A percentile compares a stretch with the other conserved stretches of the same genome.
Evolutionary conservation across 2,329 filamentous ascomycete species (phyloP).

Genomic region (Grosmannia penicillata): DNA sequence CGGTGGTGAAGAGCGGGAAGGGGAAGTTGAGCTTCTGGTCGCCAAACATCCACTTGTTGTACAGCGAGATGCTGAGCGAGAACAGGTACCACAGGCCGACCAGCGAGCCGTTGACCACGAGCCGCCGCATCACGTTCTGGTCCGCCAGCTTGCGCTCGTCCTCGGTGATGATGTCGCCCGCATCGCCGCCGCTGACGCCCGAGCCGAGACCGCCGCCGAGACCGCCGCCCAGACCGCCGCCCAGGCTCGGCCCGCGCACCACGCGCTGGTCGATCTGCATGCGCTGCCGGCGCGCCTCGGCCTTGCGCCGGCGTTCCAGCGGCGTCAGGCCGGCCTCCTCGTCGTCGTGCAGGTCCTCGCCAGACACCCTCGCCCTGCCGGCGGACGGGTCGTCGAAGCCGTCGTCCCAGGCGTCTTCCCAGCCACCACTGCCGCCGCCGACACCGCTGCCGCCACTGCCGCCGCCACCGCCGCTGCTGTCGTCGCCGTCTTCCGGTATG

Average conservation of each 20-base stretch:
- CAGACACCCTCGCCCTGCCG: no score
- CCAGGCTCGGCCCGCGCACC: conserved; percentile 31
- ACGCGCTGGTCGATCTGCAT: conserved; percentile 57
- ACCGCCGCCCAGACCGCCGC: background rate
- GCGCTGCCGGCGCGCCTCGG: conserved; percentile 51
- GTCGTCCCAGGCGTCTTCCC: conserved; percentile 67
- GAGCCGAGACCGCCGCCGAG: background rate
- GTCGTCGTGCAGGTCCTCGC: conserved; percentile 66
- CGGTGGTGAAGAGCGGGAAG: conserved; percentile 90
- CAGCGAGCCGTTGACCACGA: conserved; percentile 62
- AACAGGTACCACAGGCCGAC: conserved; percentile 84
- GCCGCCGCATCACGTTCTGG: conserved; percentile 51
- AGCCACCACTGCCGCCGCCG: conserved; percentile 49
- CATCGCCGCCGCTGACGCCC: background rate
- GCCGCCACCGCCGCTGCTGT: background rate
- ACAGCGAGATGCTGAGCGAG: conserved; percentile 84
- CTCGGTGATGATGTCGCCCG: conserved; percentile 32
- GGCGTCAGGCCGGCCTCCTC: conserved; percentile 79
- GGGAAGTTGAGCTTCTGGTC: conserved; percentile 73
- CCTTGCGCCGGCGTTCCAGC: conserved; percentile 54
- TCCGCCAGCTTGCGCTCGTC: conserved; percentile 66
- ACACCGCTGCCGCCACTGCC: background rate
- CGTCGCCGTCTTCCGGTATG: no score
- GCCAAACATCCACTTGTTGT: conserved; percentile 99
- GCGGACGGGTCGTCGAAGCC: conserved; percentile 78